These are phyloP conservation scores for Exobasidium cylindrosporum DNA, from an alignment of 1,284 basidiomycete species.

Conservation along the genomic window DNA sequence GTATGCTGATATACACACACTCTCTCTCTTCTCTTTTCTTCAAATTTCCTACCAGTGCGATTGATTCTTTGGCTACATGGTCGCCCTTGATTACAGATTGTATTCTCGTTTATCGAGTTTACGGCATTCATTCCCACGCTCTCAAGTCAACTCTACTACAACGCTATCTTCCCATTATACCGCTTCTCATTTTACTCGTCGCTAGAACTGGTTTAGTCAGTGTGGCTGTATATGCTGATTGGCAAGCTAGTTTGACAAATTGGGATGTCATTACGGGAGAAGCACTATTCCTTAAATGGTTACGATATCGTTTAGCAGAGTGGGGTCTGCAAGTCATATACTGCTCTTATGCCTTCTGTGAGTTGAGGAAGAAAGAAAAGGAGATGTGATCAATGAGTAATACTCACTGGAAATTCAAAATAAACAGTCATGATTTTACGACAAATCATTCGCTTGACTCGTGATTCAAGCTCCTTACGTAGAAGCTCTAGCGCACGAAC, in stretches of 20 bases:
- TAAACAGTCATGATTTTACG: neutral
- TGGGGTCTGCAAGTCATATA: constrained; percentile 4
- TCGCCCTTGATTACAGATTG: neutral
- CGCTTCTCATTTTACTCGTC: neutral
- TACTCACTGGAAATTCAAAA: no score
- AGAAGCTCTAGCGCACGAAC: neutral
- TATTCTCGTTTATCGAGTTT: neutral
- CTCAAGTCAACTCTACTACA: neutral
- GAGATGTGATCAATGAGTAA: no score
- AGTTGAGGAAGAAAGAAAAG: no score
- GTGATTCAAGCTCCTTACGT: neutral
- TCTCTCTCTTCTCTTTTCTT: no score
- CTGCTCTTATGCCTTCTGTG: neutral
- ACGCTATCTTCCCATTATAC: neutral
- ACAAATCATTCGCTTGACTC: neutral
- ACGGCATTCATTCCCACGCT: neutral
- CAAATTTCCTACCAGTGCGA: no score
- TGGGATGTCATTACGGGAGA: neutral
- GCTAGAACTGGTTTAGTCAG: neutral
- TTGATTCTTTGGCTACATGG: neutral
- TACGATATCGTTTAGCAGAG: neutral
- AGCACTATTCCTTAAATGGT: neutral
- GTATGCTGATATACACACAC: no score
- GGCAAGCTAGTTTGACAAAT: neutral
- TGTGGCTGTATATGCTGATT: constrained; percentile 1